Evolutionary conservation across 768 basidiomycete species (phyloP).

Genomic region (Coprinellus micaceus): DNA sequence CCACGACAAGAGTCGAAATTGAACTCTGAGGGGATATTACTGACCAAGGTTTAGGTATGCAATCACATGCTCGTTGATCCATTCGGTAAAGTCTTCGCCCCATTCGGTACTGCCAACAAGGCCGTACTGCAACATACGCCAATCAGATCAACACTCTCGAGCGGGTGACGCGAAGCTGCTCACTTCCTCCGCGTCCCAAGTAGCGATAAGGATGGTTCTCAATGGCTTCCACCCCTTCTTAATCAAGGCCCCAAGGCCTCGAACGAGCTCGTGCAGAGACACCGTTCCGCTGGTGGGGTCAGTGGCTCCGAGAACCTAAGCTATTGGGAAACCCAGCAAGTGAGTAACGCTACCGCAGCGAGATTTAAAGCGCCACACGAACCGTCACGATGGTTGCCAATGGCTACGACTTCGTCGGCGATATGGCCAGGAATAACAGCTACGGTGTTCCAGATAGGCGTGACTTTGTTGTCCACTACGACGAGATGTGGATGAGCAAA

Average conservation of each 20-base stretch:
- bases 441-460: conserved; percentile 89
- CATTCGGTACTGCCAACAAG: conserved; percentile 86
- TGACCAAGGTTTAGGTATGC: conserved; percentile 82
- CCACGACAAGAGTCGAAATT: neutral
- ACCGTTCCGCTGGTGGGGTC: conserved; percentile 79
- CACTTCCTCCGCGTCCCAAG: conserved; percentile 74
- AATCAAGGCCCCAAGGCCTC: conserved; percentile 65
- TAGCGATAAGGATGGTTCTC: conserved; percentile 58
- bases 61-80: conserved; percentile 74
- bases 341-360: neutral
- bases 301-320: conserved; percentile 54
- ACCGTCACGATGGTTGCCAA: conserved; percentile 88
- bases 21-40: neutral
- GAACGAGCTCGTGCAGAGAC: conserved; percentile 68
- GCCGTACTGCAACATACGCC: conserved; percentile 42
- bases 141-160: neutral
- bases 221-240: conserved; percentile 79
- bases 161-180: conserved; percentile 20
- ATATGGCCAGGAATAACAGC: conserved; percentile 79
- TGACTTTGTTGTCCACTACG: conserved; percentile 71
- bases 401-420: conserved; percentile 74
- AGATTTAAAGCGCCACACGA: conserved; percentile 15
- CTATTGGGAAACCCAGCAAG: neutral
- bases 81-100: conserved; percentile 88
- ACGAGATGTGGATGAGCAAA: neutral